A percentile compares a stretch with the other conserved stretches of the same genome.
These are phyloP conservation scores for Paraphoma sp. DNA, from an alignment of 2,329 filamentous ascomycete genomes.

Conservation along the genomic window DNA sequence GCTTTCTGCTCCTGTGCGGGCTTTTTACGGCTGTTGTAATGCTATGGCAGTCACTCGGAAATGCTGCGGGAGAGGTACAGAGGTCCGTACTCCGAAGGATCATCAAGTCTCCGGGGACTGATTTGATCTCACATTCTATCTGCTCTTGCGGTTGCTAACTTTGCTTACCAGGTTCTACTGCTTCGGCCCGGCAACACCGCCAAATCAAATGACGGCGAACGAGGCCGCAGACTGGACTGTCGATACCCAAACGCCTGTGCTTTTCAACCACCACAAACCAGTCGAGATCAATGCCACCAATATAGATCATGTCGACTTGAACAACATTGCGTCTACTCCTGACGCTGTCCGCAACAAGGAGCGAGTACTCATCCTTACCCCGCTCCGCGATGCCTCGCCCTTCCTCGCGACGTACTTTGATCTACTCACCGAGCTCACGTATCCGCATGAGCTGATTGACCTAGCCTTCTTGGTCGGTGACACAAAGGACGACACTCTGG, in stretches of 20 bases:
- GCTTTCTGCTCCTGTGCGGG: slow-evolving; percentile 77
- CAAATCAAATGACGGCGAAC: slow-evolving; percentile 92
- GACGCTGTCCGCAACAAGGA: slow-evolving; percentile 83
- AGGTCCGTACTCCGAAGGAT: slow-evolving; percentile 64
- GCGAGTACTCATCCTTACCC: slow-evolving; percentile 88
- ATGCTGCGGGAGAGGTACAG: slow-evolving; percentile 85
- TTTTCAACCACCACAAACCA: slow-evolving; percentile 94
- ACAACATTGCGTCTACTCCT: slow-evolving; percentile 79
- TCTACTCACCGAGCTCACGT: slow-evolving; percentile 85
- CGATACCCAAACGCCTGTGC: slow-evolving; percentile 88
- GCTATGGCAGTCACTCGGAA: slow-evolving; percentile 86
- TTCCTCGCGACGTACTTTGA: slow-evolving; percentile 93
- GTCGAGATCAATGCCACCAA: slow-evolving; percentile 81
- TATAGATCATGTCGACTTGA: slow-evolving; percentile 83
- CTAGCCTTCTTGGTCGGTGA: slow-evolving; percentile 94
- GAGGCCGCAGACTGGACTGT: slow-evolving; percentile 89
- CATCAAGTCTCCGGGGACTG: not conserved
- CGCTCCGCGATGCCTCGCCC: slow-evolving; percentile 84
- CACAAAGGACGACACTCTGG: slow-evolving; percentile 87
- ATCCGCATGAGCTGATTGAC: slow-evolving; percentile 94
- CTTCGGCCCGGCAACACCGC: slow-evolving; percentile 93
- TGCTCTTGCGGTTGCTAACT: not conserved
- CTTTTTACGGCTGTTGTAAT: slow-evolving; percentile 75
- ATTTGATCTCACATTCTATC: not conserved
- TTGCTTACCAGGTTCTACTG: slow-evolving; percentile 80